These are phyloP conservation scores for Hymenoscyphus occultus DNA, from an alignment of 2,329 filamentous ascomycete genomes.

Conservation along the genomic window DNA sequence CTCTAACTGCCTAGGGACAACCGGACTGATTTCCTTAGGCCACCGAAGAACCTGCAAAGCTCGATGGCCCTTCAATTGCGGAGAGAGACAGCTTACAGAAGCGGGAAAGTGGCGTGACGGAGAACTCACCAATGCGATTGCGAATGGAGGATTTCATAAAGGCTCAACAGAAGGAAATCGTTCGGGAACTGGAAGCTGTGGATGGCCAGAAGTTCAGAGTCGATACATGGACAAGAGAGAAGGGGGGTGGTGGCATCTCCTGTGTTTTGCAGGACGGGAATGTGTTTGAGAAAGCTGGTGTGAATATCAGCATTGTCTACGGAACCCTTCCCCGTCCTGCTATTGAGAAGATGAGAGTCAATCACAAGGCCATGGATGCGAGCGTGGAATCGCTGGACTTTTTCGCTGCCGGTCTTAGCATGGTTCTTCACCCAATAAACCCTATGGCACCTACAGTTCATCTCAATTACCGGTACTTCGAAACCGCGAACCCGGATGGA, in stretches of 20 bases:
- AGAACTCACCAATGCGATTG: slow-evolving; percentile 88
- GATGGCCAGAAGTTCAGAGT: slow-evolving; percentile 79
- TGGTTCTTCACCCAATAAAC: slow-evolving; percentile 91
- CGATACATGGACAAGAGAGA: slow-evolving; percentile 83
- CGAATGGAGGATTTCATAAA: slow-evolving; percentile 98
- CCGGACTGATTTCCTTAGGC: slow-evolving; percentile 29
- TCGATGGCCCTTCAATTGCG: slow-evolving; percentile 70
- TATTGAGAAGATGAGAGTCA: slow-evolving; percentile 88
- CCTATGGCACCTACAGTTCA: slow-evolving; percentile 98
- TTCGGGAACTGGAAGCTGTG: slow-evolving; percentile 75
- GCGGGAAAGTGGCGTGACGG: slow-evolving; percentile 70
- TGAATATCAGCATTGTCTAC: slow-evolving; percentile 94
- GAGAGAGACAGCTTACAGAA: slow-evolving; percentile 81
- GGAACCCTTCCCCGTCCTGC: slow-evolving; percentile 82
- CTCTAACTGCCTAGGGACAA: neutral
- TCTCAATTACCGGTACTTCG: slow-evolving; percentile 98
- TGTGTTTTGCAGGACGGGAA: slow-evolving; percentile 95
- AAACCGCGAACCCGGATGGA: slow-evolving; percentile 83
- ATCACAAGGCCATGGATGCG: slow-evolving; percentile 85
- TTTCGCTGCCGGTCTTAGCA: slow-evolving; percentile 89
- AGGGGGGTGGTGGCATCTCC: slow-evolving; percentile 89
- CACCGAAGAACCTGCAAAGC: slow-evolving; percentile 38
- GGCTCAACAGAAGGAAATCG: slow-evolving; percentile 84
- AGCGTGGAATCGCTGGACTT: slow-evolving; percentile 83
- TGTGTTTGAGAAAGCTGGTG: slow-evolving; percentile 95